These are phyloP conservation scores for Mollisia scopiformis DNA, from an alignment of 2,329 filamentous ascomycete species.

Conservation along the genomic window DNA sequence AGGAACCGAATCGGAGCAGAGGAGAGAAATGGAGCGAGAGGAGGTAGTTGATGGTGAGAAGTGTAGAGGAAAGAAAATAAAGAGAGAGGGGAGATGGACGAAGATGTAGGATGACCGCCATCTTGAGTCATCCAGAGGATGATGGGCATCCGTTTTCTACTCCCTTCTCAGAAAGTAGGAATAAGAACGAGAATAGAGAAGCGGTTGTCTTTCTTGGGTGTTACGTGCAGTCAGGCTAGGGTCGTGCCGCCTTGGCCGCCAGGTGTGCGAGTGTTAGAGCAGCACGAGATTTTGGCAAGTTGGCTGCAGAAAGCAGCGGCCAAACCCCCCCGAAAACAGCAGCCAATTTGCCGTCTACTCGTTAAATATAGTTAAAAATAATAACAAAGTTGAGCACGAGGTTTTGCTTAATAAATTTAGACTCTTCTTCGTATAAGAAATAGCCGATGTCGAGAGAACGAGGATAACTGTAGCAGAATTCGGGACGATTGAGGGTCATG, in stretches of 20 bases:
- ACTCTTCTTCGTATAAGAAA: too few relatives aligned
- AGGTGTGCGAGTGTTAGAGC: conserved; percentile 25
- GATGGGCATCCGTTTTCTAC: conserved; percentile 18
- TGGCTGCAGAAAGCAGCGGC: conserved; percentile 22
- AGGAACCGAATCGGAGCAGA: conserved; percentile 9
- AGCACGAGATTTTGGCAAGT: conserved; percentile 27
- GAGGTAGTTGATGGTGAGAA: conserved; percentile 21
- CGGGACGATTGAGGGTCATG: too few relatives aligned
- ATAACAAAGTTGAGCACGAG: too few relatives aligned
- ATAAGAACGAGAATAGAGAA: conserved; percentile 20
- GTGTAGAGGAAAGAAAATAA: conserved; percentile 22
- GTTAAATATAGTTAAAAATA: conserved; percentile 17
- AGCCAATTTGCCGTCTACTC: conserved; percentile 25
- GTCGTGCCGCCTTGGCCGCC: conserved; percentile 25
- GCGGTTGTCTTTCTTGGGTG: conserved; percentile 4
- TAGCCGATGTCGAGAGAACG: too few relatives aligned
- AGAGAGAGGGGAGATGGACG: conserved; percentile 15
- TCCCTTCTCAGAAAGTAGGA: conserved; percentile 12
- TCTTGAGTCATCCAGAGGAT: conserved; percentile 19
- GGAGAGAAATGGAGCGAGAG: conserved; percentile 14
- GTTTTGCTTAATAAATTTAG: too few relatives aligned
- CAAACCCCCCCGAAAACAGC: conserved; percentile 25
- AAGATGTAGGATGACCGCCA: conserved; percentile 23
- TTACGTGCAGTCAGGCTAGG: conserved; percentile 1
- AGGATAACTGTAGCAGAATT: too few relatives aligned